Percentiles rank a stretch among this genome's conserved stretches.
Evolutionary conservation across 345 rosid species (phyloP).

Genomic region (Gossypium longicalyx): DNA sequence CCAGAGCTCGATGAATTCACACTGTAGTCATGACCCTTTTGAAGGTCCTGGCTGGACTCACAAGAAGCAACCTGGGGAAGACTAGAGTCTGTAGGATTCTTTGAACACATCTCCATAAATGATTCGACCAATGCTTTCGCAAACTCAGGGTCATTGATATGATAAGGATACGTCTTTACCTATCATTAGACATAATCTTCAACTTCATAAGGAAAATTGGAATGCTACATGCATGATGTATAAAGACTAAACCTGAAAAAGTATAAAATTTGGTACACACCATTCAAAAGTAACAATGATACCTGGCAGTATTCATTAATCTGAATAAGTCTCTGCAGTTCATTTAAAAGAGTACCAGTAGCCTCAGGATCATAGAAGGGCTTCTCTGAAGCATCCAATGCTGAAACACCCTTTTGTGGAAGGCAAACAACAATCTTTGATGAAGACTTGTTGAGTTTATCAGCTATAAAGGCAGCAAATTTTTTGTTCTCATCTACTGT

Average conservation of each 20-base stretch:
- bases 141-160: constrained; percentile 83
- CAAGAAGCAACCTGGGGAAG: constrained; percentile 23
- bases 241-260: constrained; percentile 2
- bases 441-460: constrained; percentile 67
- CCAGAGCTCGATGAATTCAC: constrained; percentile 28
- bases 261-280: constrained; percentile 2
- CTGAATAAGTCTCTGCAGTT: constrained; percentile 53
- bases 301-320: constrained; percentile 65
- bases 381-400: constrained; percentile 69
- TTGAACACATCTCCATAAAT: constrained; percentile 55
- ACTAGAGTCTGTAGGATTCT: constrained; percentile 24
- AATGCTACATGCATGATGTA: background rate
- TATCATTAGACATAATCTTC: constrained; percentile 23
- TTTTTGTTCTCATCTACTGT: constrained; percentile 69
- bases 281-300: constrained; percentile 12
- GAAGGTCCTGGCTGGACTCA: constrained; percentile 27
- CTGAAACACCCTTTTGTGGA: constrained; percentile 79
- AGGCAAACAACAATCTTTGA: constrained; percentile 64
- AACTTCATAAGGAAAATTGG: constrained; percentile 6
- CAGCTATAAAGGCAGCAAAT: constrained; percentile 72
- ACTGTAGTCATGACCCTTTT: constrained; percentile 22
- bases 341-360: constrained; percentile 52
- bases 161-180: constrained; percentile 59
- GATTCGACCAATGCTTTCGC: constrained; percentile 72
- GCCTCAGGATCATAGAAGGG: constrained; percentile 87